Conservation (phyloP, 257 asterid species). For the Datura wrightii region DNA sequence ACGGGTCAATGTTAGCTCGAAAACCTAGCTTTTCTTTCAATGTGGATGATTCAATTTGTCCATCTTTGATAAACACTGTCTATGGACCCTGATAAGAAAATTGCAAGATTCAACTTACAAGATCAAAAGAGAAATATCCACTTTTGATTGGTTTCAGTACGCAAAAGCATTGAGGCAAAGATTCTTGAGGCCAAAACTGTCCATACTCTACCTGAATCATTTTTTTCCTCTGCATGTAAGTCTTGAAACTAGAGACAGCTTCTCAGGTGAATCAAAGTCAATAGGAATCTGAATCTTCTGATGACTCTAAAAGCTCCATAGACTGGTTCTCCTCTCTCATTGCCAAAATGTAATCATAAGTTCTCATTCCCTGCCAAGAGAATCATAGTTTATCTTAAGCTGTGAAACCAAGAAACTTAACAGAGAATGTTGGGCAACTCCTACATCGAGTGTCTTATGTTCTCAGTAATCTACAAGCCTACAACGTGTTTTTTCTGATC, state of each 20-base stretch:
- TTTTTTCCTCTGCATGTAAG: constrained; percentile 53
- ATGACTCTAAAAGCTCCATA: constrained; percentile 62
- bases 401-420: constrained; percentile 12
- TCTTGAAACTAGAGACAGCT: constrained; percentile 53
- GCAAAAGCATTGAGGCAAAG: constrained; percentile 19
- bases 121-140: background rate
- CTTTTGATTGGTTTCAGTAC: background rate
- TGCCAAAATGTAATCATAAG: constrained; percentile 91
- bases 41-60: constrained; percentile 52
- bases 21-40: constrained; percentile 66
- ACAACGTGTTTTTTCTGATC: background rate
- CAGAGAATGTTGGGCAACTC: constrained; percentile 5
- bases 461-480: constrained; percentile 8
- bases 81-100: constrained; percentile 54
- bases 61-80: constrained; percentile 76
- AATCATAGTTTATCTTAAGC: background rate
- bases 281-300: constrained; percentile 77
- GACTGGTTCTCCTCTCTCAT: constrained; percentile 82
- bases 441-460: background rate
- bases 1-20: constrained; percentile 89
- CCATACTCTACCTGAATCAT: constrained; percentile 52
- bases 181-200: background rate
- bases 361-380: constrained; percentile 88
- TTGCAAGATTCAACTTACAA: background rate
- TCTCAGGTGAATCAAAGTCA: constrained; percentile 64